A percentile compares a stretch with the other conserved stretches of the same genome.
These are phyloP conservation scores for Boletus vinaceobasis DNA, from an alignment of 768 basidiomycete genomes.

Conservation along the genomic window DNA sequence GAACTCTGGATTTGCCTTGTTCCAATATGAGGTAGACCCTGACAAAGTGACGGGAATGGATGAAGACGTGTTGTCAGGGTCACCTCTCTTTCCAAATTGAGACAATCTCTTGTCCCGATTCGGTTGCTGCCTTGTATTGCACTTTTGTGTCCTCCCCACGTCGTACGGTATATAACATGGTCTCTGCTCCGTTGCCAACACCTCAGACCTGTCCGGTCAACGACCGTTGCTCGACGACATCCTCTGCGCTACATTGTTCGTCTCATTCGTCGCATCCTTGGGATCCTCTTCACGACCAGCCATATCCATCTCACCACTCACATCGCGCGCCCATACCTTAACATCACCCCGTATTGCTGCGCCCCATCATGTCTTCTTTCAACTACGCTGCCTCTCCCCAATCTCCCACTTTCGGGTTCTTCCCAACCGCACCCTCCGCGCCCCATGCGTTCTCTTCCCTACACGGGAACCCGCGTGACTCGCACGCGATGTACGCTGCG, in stretches of 20 bases:
- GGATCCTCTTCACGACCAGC: neutral
- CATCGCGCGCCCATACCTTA: neutral
- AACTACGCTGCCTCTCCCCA: slow-evolving; percentile 41
- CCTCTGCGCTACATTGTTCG: slow-evolving; percentile 7
- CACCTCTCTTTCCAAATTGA: slow-evolving; percentile 10
- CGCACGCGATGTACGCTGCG: slow-evolving; percentile 56
- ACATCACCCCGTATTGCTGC: slow-evolving; percentile 1
- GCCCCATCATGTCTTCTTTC: slow-evolving; percentile 41
- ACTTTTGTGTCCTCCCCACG: neutral
- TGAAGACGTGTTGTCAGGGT: neutral
- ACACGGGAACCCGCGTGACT: slow-evolving; percentile 59
- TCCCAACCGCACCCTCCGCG: slow-evolving; percentile 50
- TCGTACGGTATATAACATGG: slow-evolving; percentile 25
- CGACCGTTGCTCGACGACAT: slow-evolving; percentile 11
- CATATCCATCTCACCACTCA: neutral
- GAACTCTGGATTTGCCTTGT: slow-evolving; percentile 6
- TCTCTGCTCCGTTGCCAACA: slow-evolving; percentile 1
- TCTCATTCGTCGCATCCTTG: neutral
- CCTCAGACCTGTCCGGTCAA: slow-evolving; percentile 5
- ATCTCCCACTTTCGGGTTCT: slow-evolving; percentile 58
- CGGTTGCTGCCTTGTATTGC: slow-evolving; percentile 28
- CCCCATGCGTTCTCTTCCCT: slow-evolving; percentile 57
- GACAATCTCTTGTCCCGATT: slow-evolving; percentile 20
- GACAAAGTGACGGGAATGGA: slow-evolving; percentile 7
- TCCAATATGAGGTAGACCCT: slow-evolving; percentile 6